These are phyloP conservation scores for Wakefieldia striispora DNA, from an alignment of 768 basidiomycete species.

Conservation along the genomic window DNA sequence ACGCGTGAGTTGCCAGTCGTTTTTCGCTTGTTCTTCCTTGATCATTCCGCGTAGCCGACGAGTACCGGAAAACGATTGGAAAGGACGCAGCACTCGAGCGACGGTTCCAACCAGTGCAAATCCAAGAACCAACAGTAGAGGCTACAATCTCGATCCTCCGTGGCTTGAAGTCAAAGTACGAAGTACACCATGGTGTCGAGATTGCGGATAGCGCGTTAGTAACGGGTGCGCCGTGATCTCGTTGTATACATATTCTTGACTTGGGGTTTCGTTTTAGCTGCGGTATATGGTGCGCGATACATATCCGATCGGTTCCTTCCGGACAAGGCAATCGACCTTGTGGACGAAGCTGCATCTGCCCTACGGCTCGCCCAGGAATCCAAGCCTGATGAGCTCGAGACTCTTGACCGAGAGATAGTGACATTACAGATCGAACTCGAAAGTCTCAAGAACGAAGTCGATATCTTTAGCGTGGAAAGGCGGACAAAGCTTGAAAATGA, in stretches of 20 bases:
- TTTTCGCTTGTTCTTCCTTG: neutral
- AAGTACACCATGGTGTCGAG: slow-evolving; percentile 92
- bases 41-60: slow-evolving; percentile 49
- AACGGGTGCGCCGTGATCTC: slow-evolving; percentile 49
- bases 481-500: slow-evolving; percentile 63
- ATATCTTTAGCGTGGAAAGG: slow-evolving; percentile 79
- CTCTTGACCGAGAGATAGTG: slow-evolving; percentile 77
- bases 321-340: slow-evolving; percentile 88
- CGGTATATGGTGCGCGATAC: slow-evolving; percentile 81
- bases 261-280: slow-evolving; percentile 46
- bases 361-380: slow-evolving; percentile 86
- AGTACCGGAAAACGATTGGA: slow-evolving; percentile 87
- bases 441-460: slow-evolving; percentile 83
- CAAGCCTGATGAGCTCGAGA: slow-evolving; percentile 83
- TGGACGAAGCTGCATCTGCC: slow-evolving; percentile 90
- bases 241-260: neutral
- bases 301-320: slow-evolving; percentile 86
- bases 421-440: slow-evolving; percentile 89
- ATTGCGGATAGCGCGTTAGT: slow-evolving; percentile 88
- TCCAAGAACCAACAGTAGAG: slow-evolving; percentile 86
- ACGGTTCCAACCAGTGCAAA: slow-evolving; percentile 85
- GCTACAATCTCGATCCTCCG: slow-evolving; percentile 85
- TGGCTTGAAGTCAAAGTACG: slow-evolving; percentile 80
- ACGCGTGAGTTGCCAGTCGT: slow-evolving; percentile 54
- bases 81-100: slow-evolving; percentile 91